Percentiles rank a stretch among this genome's conserved stretches.
phyloP scores from a whole-genome alignment of 176 grass and related monocot genomes.

The Areca catechu region DNA sequence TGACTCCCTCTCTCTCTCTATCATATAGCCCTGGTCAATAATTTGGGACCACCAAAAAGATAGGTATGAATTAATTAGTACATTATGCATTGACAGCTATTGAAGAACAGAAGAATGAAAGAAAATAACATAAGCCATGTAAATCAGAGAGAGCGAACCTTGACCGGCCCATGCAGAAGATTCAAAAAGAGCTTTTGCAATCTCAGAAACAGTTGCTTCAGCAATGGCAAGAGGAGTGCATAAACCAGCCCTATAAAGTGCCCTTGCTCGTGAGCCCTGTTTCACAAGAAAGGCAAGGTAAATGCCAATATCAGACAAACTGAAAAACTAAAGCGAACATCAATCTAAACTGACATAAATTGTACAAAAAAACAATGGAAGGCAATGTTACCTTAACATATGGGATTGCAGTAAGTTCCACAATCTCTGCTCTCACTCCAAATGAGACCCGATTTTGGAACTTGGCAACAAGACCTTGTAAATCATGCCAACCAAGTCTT shows the following conservation, averaged over 20 bases:
- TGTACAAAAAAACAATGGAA: background rate
- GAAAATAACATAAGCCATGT: too few relatives aligned
- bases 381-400: slow-evolving; percentile 60
- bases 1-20: too few relatives aligned
- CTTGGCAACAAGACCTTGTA: slow-evolving; percentile 84
- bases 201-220: slow-evolving; percentile 85
- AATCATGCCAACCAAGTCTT: slow-evolving; percentile 91
- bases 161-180: slow-evolving; percentile 57
- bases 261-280: slow-evolving; percentile 84
- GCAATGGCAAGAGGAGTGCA: slow-evolving; percentile 72
- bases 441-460: slow-evolving; percentile 96
- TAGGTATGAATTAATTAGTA: background rate
- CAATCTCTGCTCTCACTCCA: slow-evolving; percentile 95
- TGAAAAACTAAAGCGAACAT: too few relatives aligned
- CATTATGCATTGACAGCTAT: too few relatives aligned
- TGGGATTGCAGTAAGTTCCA: slow-evolving; percentile 77
- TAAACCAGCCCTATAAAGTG: slow-evolving; percentile 81
- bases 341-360: background rate
- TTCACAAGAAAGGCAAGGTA: slow-evolving; percentile 7
- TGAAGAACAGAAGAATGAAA: too few relatives aligned
- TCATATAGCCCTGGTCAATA: too few relatives aligned
- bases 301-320: too few relatives aligned
- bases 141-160: slow-evolving; percentile 21
- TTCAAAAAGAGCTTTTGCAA: slow-evolving; percentile 78
- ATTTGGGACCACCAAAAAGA: too few relatives aligned